Base-by-base conservation (phyloP, 2,329 filamentous ascomycete genomes). In the Fusarium nurragi region DNA sequence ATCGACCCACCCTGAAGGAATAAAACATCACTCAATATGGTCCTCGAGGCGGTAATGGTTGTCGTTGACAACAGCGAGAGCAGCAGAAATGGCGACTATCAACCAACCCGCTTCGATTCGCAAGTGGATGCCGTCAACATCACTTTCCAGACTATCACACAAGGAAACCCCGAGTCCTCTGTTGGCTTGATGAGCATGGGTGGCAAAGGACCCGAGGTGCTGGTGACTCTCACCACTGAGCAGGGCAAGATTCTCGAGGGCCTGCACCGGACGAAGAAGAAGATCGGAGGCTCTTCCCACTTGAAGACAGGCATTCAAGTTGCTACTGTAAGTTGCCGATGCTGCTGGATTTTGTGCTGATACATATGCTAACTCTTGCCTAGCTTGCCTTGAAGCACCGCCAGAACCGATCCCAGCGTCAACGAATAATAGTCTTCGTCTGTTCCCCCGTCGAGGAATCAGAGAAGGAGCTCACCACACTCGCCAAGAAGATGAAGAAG, bases 401-500 rank as follows among this genome's bases (percentile, higher is more conserved):
- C 73, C 94, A 97, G 81, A 98, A 99, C 82, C 97, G 97, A 80
- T 93, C 92, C 45, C 95, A 98, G 81, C 89, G 93, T 71, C 94
- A 97, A 84, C 91, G 95, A 69, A 97, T 99, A 84, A 91, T 99
- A 79, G 93, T 96, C 61, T 97, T 99, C 78, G 90, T 94, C 65
- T 99, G 95, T 85, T 97, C 93, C 38, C 91, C 94, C 25, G 90
- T 98, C 74, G 86, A 89, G 63, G 95, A 99, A 75, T 90, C 92
- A 66, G 91, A 97, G 78, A 95, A 95, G 81, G 88, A 90, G 51
- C 87, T 99, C 47, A 86, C 94, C 64, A 92, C 92, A 75, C 86
- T 99, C 26, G 94, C 95, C 40, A 97, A 95, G 83, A 96, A 95
- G 82, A 96, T 98, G 93, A 98, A 98, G 88, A 99, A 99, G 86